phyloP scores from a whole-genome alignment of 441 rosid genomes.

The Theobroma grandiflorum region DNA sequence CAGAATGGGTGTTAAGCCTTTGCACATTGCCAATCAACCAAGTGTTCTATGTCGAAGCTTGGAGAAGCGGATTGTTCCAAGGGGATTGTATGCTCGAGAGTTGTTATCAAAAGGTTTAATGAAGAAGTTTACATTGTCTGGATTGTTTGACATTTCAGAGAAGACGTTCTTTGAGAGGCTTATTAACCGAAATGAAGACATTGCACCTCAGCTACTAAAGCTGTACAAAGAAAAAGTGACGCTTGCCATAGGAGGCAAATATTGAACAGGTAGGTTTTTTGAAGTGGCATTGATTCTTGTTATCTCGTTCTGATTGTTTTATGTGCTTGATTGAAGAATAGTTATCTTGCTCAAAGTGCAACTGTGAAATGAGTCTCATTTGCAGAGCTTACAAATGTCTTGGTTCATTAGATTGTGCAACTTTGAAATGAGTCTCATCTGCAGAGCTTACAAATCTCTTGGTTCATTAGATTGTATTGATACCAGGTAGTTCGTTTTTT shows the following conservation, averaged over 20 bases:
- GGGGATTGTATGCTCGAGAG: constrained; percentile 26
- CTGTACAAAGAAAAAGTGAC: constrained; percentile 1
- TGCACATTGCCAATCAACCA: background rate
- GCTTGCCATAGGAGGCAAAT: background rate
- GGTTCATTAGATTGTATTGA: background rate
- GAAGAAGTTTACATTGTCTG: background rate
- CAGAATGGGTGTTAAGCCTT: constrained; percentile 25
- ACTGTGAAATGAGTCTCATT: background rate
- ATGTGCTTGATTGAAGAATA: background rate
- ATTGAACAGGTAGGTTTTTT: background rate
- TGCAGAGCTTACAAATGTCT: background rate
- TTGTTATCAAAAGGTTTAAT: constrained; percentile 21
- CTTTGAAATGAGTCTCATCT: no score
- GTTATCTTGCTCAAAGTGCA: background rate
- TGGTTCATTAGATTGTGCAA: background rate
- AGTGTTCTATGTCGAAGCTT: constrained; percentile 4
- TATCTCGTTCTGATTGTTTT: background rate
- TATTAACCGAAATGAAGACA: constrained; percentile 12
- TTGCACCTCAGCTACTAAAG: constrained; percentile 25
- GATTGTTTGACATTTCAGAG: background rate
- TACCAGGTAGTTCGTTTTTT: background rate
- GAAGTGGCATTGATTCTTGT: background rate
- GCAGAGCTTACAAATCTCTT: no score
- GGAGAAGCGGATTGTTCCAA: constrained; percentile 31
- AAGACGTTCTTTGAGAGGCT: constrained; percentile 21